Percentiles rank a stretch among this genome's conserved stretches.
Conservation (phyloP, 257 asterid species). For the Solanum tarijense region DNA sequence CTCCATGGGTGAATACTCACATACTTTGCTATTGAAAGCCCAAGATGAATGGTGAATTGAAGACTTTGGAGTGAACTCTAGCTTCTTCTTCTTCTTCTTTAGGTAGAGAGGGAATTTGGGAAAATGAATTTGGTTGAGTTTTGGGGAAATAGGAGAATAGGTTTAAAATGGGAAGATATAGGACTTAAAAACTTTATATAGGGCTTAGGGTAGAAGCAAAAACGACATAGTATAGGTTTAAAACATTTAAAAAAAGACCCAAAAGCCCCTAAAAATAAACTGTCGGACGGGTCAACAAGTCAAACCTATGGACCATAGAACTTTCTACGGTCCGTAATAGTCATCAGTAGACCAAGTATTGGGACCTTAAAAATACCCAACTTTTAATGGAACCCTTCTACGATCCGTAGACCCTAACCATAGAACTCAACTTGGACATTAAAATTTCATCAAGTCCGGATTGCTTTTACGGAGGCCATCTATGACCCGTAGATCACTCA, state of each 20-base stretch:
- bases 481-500: not conserved
- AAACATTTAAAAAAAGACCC: too few species aligned
- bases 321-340: not conserved
- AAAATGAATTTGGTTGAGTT: not conserved
- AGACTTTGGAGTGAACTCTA: not conserved
- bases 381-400: not conserved
- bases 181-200: not conserved
- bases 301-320: not conserved
- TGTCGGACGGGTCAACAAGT: not conserved
- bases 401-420: not conserved
- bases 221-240: not conserved
- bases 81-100: not conserved
- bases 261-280: not conserved
- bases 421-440: not conserved
- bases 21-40: not conserved
- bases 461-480: not conserved
- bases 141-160: not conserved
- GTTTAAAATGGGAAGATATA: not conserved
- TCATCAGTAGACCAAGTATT: not conserved
- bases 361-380: not conserved
- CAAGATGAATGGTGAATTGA: too few species aligned
- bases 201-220: not conserved
- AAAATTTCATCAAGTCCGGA: not conserved
- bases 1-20: not conserved
- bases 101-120: not conserved